Percentiles rank a stretch among this genome's conserved stretches.
Conservation (phyloP, 108 stramenopile genomes). For the Skeletonema potamos region DNA sequence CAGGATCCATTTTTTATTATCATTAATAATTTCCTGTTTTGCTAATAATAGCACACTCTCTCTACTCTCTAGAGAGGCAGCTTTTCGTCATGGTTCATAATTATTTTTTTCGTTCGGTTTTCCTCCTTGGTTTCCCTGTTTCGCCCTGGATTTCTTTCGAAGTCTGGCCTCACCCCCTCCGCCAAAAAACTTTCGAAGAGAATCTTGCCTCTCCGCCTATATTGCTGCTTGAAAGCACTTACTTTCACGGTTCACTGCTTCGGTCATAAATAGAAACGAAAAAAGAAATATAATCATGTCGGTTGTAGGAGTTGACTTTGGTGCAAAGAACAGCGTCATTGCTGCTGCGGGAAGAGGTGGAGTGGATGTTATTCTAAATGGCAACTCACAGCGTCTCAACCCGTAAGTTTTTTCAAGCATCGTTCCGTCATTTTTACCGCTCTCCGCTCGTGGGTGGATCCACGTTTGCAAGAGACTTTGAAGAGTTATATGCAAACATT, state of each 20-base stretch:
- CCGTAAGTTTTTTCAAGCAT: constrained; percentile 70
- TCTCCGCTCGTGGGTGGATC: constrained; percentile 1
- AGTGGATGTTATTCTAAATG: constrained; percentile 98
- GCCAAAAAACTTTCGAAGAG: too few species aligned
- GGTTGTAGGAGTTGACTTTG: constrained; percentile 95
- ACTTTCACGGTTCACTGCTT: too few species aligned
- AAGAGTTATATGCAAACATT: too few species aligned
- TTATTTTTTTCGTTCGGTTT: too few species aligned
- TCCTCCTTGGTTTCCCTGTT: too few species aligned
- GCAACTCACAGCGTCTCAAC: constrained; percentile 94
- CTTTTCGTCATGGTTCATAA: too few species aligned
- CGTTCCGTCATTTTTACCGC: constrained; percentile 6
- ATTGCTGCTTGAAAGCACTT: too few species aligned
- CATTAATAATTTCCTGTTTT: not conserved
- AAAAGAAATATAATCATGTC: constrained; percentile 44
- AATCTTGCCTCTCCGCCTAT: too few species aligned
- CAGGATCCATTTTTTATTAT: not conserved
- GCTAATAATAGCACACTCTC: too few species aligned
- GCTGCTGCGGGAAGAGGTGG: constrained; percentile 95
- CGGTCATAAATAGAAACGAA: too few species aligned
- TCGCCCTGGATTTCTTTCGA: not conserved
- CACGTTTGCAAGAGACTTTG: not conserved
- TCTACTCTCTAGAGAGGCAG: too few species aligned
- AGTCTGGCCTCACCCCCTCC: not conserved
- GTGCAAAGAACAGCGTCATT: constrained; percentile 87